Base-by-base conservation (phyloP, 202 grass and related monocot species). In the Miscanthus sacchariflorus region DNA sequence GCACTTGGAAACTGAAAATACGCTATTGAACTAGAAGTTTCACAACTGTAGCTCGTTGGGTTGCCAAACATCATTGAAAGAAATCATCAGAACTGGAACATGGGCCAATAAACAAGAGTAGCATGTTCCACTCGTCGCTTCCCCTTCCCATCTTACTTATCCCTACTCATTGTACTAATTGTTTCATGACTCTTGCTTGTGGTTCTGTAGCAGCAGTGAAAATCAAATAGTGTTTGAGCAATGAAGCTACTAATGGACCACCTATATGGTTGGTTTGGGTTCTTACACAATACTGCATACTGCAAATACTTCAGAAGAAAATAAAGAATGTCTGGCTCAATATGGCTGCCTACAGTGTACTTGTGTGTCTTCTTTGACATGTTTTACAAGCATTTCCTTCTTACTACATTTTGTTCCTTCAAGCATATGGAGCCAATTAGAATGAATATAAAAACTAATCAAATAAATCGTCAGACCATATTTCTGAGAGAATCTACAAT, bases 171-270 rank as follows among this genome's bases (percentile, higher is more conserved):
- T 44, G 33, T 39, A 38, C 15, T 19, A 36, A 66, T 66, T 0
- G 4, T 66, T 43, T 59, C 45, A 12, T 86, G 90, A 56, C 81
- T 92, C 78, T 83, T 79, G 66, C 68, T 92, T 82, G 50, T 81
- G 70, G 61, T 78, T 83, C 24, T 44, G 1, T 79, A 65, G 44
- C 18, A 12, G 13, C 24, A 3, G 24, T 67, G 40, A 68, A 68
- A 46, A 81, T 48, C 63, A 43, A 28, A 21, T 68, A 27, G 46
- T 68, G 40, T 21, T 7, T 48, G 5, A 68, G 24, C 63, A 48
- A 48, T 28, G 15, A 81, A 81, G 9, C 21, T 63, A 63, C 54
- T 21, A 9, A 21, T 58, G 54, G 54, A 58, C 54, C 54, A 58
- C 18, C 54, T 58, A 58, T 58, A 21, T 58, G 54, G 21, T 21